phyloP scores from a whole-genome alignment of 305 asterid species.

The Coffea humblotiana region DNA sequence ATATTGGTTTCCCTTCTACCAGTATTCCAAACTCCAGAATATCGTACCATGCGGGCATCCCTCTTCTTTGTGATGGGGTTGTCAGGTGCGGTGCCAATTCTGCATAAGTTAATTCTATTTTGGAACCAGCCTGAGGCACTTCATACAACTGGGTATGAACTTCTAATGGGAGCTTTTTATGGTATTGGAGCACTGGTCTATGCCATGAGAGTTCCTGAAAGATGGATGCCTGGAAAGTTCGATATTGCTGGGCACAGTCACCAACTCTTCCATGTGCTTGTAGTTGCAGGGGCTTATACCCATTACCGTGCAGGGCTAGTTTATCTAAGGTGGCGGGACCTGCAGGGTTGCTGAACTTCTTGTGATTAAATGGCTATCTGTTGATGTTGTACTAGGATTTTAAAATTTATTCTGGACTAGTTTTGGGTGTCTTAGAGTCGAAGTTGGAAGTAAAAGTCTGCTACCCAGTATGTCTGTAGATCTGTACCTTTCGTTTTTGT shows the following conservation, averaged over 20 bases:
- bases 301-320: conserved; percentile 89
- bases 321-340: conserved; percentile 87
- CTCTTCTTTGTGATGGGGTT: conserved; percentile 90
- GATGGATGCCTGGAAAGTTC: conserved; percentile 96
- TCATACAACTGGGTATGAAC: conserved; percentile 76
- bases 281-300: conserved; percentile 91
- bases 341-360: conserved; percentile 69
- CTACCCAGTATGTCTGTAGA: no score
- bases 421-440: background rate
- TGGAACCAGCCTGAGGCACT: conserved; percentile 91
- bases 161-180: conserved; percentile 81
- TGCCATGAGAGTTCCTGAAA: conserved; percentile 81
- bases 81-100: conserved; percentile 76
- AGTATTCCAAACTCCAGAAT: conserved; percentile 77
- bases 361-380: background rate
- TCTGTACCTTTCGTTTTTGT: background rate
- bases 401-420: background rate
- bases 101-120: conserved; percentile 82
- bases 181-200: conserved; percentile 82
- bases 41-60: conserved; percentile 70
- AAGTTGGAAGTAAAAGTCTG: background rate
- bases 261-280: conserved; percentile 88
- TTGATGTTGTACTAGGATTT: background rate
- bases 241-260: conserved; percentile 96
- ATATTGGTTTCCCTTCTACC: conserved; percentile 78